A percentile compares a stretch with the other conserved stretches of the same genome.
Evolutionary conservation across 805 yeast genomes (phyloP).

Genomic region (Wickerhamomyces chambardii): DNA sequence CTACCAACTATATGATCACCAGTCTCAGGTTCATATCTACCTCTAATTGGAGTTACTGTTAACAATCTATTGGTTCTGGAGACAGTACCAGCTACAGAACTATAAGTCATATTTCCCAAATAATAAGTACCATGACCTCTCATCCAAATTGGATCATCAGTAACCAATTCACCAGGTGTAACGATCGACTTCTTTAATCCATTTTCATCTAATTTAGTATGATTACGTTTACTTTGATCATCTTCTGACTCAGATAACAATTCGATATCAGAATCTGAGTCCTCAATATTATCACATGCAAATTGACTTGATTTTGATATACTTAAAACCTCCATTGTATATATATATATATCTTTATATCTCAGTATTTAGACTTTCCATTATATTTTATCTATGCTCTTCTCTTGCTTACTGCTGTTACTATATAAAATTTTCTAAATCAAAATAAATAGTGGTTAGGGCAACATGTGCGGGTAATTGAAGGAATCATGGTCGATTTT

Average conservation of each 20-base stretch:
- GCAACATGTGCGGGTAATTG: too few relatives aligned
- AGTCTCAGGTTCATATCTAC: conserved; percentile 86
- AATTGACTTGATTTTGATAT: conserved; percentile 6
- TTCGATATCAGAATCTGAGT: conserved; percentile 28
- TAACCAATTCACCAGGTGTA: conserved; percentile 95
- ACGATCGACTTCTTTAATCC: conserved; percentile 39
- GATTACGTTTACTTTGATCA: conserved; percentile 21
- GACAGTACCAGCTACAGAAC: conserved; percentile 90
- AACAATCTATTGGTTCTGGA: conserved; percentile 79
- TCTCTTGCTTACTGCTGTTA: too few relatives aligned
- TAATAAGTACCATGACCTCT: conserved; percentile 96
- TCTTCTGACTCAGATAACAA: conserved; percentile 17
- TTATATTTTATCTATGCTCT: too few relatives aligned
- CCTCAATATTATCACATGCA: conserved; percentile 6
- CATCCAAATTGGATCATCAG: conserved; percentile 97
- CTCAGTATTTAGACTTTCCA: too few relatives aligned
- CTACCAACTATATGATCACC: conserved; percentile 96
- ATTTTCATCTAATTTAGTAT: conserved; percentile 17
- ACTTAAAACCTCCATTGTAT: conserved; percentile 8
- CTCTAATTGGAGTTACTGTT: conserved; percentile 78
- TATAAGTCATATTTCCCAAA: conserved; percentile 63
- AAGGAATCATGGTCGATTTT: too few relatives aligned
- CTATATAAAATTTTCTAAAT: too few relatives aligned
- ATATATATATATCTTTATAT: too few relatives aligned
- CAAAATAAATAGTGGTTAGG: too few relatives aligned